Conservation (phyloP, 1,284 basidiomycete genomes). For the Moniliella sp. region DNA sequence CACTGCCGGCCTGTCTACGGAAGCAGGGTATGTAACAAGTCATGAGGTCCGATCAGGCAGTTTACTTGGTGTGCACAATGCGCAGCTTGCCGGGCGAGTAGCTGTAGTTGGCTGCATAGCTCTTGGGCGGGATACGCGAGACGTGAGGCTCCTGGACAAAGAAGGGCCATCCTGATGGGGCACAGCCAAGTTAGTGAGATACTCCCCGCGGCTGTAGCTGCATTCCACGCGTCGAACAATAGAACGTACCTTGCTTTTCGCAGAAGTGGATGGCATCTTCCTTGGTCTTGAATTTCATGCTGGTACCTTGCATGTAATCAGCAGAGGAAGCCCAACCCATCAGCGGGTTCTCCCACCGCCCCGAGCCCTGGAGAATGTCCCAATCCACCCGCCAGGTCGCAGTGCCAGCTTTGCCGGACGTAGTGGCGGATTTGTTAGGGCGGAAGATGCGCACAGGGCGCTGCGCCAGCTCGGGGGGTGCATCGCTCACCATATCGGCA, state of each 20-base stretch:
- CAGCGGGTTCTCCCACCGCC: slow-evolving; percentile 92
- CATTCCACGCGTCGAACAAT: no score
- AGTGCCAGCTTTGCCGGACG: slow-evolving; percentile 64
- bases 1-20: neutral
- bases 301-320: slow-evolving; percentile 88
- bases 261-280: slow-evolving; percentile 85
- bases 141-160: no score
- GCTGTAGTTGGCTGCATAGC: no score
- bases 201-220: no score
- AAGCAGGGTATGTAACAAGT: neutral
- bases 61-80: no score
- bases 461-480: slow-evolving; percentile 49
- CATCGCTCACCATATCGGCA: slow-evolving; percentile 16
- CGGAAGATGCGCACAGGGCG: slow-evolving; percentile 79
- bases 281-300: slow-evolving; percentile 63
- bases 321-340: slow-evolving; percentile 85
- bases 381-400: slow-evolving; percentile 84
- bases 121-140: no score
- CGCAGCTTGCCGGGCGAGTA: no score
- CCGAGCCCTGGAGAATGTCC: slow-evolving; percentile 66
- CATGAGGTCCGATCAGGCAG: no score
- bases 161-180: no score
- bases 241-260: slow-evolving; percentile 43
- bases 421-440: slow-evolving; percentile 81
- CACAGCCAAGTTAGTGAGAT: no score